Conservation (phyloP, 192 early-diverging fungal species). For the Backusella westeae region DNA sequence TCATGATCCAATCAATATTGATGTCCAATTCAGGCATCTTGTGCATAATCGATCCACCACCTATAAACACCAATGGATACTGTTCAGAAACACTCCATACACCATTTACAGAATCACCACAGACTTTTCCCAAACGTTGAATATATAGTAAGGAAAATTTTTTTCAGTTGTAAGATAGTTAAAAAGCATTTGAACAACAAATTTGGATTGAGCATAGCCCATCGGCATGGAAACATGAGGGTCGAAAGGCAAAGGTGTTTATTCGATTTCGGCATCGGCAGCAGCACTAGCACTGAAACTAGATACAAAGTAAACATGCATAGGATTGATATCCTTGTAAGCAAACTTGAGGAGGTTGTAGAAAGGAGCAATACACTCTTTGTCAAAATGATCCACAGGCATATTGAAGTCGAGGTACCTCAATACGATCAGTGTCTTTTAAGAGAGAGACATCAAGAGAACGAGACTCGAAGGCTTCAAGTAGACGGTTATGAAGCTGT, state of each 20-base stretch:
- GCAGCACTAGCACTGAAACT: conserved; percentile 29
- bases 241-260: conserved; percentile 18
- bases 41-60: not conserved
- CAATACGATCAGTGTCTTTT: not conserved
- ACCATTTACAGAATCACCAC: not conserved
- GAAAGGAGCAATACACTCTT: conserved; percentile 18
- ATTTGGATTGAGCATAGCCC: conserved; percentile 33
- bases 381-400: conserved; percentile 24
- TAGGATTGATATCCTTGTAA: conserved; percentile 9
- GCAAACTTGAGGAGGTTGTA: conserved; percentile 25
- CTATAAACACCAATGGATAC: conserved; percentile 16
- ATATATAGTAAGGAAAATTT: conserved; percentile 19
- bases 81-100: conserved; percentile 30
- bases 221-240: conserved; percentile 19
- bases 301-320: conserved; percentile 28
- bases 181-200: conserved; percentile 26
- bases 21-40: not conserved
- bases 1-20: conserved; percentile 28
- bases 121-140: conserved; percentile 29
- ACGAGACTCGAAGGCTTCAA: conserved; percentile 17
- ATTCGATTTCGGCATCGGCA: not conserved
- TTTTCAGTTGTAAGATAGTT: conserved; percentile 16
- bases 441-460: conserved; percentile 18
- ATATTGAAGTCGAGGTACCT: conserved; percentile 30
- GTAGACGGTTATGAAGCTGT: not conserved